A percentile compares a stretch with the other conserved stretches of the same genome.
Conservation (phyloP, 495 filamentous ascomycete species). For the Staphylotrichum tortipilum region DNA sequence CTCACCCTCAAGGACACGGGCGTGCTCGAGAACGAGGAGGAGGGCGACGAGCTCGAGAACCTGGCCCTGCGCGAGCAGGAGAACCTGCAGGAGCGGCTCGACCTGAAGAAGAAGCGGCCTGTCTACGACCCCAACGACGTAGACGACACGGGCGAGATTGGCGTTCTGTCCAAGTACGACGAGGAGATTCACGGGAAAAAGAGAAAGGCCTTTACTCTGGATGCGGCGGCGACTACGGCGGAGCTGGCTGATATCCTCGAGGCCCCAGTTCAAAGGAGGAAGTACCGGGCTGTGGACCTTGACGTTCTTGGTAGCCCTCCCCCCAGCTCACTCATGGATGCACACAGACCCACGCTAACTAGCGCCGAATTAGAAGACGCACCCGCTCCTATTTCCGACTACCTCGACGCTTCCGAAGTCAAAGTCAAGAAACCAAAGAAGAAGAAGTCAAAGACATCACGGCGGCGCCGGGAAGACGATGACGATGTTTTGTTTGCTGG, state of each 20-base stretch:
- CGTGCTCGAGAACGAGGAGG: conserved; percentile 77
- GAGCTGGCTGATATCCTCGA: conserved; percentile 55
- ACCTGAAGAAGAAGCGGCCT: conserved; percentile 86
- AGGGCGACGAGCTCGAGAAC: conserved; percentile 88
- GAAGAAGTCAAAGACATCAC: conserved; percentile 72
- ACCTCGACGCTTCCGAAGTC: conserved; percentile 73
- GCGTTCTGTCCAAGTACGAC: conserved; percentile 80
- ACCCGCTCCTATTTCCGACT: conserved; percentile 61
- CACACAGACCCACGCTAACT: conserved; percentile 14
- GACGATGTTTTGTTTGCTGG: conserved; percentile 64
- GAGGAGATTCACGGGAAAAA: conserved; percentile 93
- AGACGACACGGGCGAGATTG: conserved; percentile 54
- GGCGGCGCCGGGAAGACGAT: conserved; percentile 59
- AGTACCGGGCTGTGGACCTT: conserved; percentile 63
- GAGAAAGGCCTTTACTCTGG: conserved; percentile 77
- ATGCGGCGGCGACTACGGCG: conserved; percentile 58
- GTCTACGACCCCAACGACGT: conserved; percentile 77
- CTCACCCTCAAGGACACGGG: conserved; percentile 85
- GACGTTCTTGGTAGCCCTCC: conserved; percentile 49
- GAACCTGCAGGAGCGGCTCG: conserved; percentile 63
- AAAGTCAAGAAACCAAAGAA: conserved; percentile 93
- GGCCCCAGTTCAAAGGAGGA: conserved; percentile 49
- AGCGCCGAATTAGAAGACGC: conserved; percentile 44
- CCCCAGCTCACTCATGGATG: not conserved
- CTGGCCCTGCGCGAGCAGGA: conserved; percentile 70